These are phyloP conservation scores for Coelastrella sp. DNA, from an alignment of 139 green algal species.

Conservation along the genomic window DNA sequence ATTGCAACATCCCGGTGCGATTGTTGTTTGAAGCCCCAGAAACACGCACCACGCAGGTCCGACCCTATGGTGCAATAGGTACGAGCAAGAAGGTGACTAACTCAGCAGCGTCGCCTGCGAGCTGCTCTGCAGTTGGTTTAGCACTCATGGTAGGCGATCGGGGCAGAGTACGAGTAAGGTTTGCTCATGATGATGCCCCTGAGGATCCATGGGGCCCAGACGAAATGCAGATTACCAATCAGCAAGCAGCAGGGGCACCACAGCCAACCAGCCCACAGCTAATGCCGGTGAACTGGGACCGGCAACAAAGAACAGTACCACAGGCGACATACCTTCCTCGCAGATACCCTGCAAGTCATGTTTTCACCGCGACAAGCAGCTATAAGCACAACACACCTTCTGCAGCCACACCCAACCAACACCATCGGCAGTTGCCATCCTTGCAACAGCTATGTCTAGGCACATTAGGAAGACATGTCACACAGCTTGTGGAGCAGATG, in stretches of 20 bases:
- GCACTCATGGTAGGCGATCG: not conserved
- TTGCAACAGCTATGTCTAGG: conserved; percentile 19
- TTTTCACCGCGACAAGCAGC: not conserved
- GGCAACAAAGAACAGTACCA: too few species aligned
- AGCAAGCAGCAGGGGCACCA: not conserved
- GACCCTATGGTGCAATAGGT: too few species aligned
- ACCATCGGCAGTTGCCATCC: not conserved
- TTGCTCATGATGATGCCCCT: not conserved
- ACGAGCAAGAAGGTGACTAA: too few species aligned
- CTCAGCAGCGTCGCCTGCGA: not conserved
- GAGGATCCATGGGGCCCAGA: conserved; percentile 33
- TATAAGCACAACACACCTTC: not conserved
- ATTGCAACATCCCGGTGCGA: too few species aligned
- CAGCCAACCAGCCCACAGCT: not conserved
- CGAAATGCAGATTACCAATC: not conserved
- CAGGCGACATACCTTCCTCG: too few species aligned
- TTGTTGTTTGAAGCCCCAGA: too few species aligned
- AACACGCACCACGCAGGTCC: too few species aligned
- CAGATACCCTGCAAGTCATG: not conserved
- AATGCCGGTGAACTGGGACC: not conserved
- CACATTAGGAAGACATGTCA: conserved; percentile 9
- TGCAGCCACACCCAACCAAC: not conserved
- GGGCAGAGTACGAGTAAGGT: not conserved
- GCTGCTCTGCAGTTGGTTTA: not conserved
- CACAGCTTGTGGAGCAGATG: not conserved